Evolutionary conservation across 805 yeast genomes (phyloP), one percentile per base, ranked within the genome.

Genomic region (Lipomyces lipofer): DNA sequence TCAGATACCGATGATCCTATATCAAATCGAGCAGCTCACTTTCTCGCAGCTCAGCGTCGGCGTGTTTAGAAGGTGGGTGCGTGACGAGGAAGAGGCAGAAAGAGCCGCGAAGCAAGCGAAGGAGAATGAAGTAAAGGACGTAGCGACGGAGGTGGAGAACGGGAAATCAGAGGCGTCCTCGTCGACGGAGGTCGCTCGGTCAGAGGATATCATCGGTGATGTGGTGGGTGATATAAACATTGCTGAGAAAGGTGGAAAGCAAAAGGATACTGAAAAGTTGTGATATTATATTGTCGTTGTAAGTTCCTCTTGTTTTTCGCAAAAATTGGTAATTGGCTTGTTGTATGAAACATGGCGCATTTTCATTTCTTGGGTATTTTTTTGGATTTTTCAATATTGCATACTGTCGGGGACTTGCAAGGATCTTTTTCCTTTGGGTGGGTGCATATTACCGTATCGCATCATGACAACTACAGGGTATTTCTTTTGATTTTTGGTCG

Each of bases 21-120:
- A 87, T 68, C 96, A 88, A 71, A 83, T 88, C 21, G 90, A 86
- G 65, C 97, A 90, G 73, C 94, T 90, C n/a, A 73, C 86, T 46
- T 78, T 87, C 24, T 96, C 96, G 0, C 88, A 86, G 61, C 67
- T 85, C 9, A 71, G 88, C 58, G 85, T 86, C 8, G 76, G 77
- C 2, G 72, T 81, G 35, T 83, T 88, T 79, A 81, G 80, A 60
- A 75, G 77, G 60, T 90, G 96, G 96, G 80, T 84, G 7, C 42
- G 45, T 10, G 60, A 56, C 43, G 60, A 56, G 44, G 51, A 45
- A 35, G 49, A 45, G 32, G 54, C 46, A 10, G 54, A 27, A n/a
- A n/a, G 15, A 9, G 40, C 40, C 15, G 45, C 28, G 0, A 33
- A 42, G 13, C 15, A 47, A 49, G 57, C 49, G 25, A 25, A 21